phyloP scores from a whole-genome alignment of 768 basidiomycete species.

The Calocybe indica region DNA sequence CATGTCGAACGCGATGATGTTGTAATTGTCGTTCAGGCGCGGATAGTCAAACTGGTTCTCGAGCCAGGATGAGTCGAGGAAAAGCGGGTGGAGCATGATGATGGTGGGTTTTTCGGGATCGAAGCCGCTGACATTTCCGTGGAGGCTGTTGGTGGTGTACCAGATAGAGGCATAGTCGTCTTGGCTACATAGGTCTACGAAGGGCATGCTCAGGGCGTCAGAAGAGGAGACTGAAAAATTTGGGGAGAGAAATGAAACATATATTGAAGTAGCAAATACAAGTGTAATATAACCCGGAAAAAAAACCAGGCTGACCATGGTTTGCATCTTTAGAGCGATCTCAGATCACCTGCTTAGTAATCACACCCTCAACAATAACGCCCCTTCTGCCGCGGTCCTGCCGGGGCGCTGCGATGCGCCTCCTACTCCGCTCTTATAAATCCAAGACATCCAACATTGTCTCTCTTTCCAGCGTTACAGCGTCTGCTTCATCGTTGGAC shows the following conservation, averaged over 20 bases:
- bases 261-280: background rate
- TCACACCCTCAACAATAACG: background rate
- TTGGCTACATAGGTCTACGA: constrained; percentile 53
- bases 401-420: background rate
- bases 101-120: constrained; percentile 60
- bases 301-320: too few species aligned
- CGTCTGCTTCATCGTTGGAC: too few species aligned
- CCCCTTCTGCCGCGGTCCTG: background rate
- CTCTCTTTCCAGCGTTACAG: too few species aligned
- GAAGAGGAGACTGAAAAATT: background rate
- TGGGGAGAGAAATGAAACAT: constrained; percentile 7
- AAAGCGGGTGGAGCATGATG: constrained; percentile 61
- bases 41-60: constrained; percentile 62
- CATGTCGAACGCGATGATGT: constrained; percentile 73
- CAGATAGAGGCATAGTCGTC: constrained; percentile 68
- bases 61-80: constrained; percentile 68
- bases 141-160: constrained; percentile 62
- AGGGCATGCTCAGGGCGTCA: constrained; percentile 44
- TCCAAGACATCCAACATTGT: too few species aligned
- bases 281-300: too few species aligned
- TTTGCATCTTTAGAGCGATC: background rate
- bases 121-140: constrained; percentile 60
- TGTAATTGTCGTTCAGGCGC: constrained; percentile 50
- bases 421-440: too few species aligned
- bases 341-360: background rate